A percentile compares a stretch with the other conserved stretches of the same genome.
phyloP scores from a whole-genome alignment of 2,329 filamentous ascomycete species.

The Exophiala dermatitidis region DNA sequence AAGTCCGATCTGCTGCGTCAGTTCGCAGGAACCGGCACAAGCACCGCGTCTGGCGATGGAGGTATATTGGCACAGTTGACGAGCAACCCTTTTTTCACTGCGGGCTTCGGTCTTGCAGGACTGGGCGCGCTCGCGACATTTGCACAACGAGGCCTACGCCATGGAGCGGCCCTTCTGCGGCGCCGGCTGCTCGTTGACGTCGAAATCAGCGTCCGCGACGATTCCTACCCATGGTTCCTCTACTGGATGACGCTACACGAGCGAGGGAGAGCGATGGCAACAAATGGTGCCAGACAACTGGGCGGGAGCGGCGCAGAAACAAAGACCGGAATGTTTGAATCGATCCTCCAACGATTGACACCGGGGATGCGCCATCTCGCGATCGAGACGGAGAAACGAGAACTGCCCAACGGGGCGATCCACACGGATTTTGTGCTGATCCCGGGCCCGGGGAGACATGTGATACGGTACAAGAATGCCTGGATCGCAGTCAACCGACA shows the following conservation, averaged over 20 bases:
- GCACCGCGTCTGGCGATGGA: constrained; percentile 30
- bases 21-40: constrained; percentile 5
- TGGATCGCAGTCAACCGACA: constrained; percentile 83
- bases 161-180: constrained; percentile 66
- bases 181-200: constrained; percentile 87
- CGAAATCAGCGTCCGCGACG: constrained; percentile 89
- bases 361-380: constrained; percentile 57
- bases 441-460: constrained; percentile 81
- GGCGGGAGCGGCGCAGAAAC: constrained; percentile 32
- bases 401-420: constrained; percentile 58
- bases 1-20: constrained; percentile 24
- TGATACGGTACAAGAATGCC: constrained; percentile 77
- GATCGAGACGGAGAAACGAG: constrained; percentile 57
- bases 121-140: constrained; percentile 76
- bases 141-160: constrained; percentile 67
- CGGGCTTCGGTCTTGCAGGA: constrained; percentile 81
- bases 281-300: not conserved
- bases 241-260: constrained; percentile 89
- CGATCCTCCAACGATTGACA: constrained; percentile 51
- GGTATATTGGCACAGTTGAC: constrained; percentile 41
- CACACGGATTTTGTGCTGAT: constrained; percentile 80
- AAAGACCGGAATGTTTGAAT: constrained; percentile 42
- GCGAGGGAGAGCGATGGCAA: constrained; percentile 48
- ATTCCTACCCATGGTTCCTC: constrained; percentile 88
- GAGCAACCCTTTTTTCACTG: constrained; percentile 46